Conservation (phyloP, 176 grass and related monocot genomes). For the Pontederia crassipes region DNA sequence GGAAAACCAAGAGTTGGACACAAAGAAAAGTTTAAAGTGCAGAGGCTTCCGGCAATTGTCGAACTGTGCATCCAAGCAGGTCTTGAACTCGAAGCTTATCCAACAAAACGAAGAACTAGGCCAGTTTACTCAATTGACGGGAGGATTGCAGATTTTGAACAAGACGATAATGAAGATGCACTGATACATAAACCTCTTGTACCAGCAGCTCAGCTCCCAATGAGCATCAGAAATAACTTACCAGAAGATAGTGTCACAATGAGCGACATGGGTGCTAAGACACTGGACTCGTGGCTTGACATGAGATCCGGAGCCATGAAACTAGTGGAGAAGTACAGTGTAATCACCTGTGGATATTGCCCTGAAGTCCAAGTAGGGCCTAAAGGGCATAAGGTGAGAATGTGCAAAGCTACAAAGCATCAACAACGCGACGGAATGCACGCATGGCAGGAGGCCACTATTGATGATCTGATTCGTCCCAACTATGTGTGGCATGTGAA, state of each 20-base stretch:
- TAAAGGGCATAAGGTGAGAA: constrained; percentile 64
- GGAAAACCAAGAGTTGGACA: constrained; percentile 52
- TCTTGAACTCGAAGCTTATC: constrained; percentile 38
- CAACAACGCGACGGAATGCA: constrained; percentile 52
- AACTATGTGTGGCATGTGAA: constrained; percentile 54
- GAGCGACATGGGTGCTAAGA: constrained; percentile 27
- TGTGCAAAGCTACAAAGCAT: constrained; percentile 64
- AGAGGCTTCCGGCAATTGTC: constrained; percentile 39
- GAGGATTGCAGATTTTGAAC: constrained; percentile 55
- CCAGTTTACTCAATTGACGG: constrained; percentile 63
- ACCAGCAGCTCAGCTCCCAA: background rate
- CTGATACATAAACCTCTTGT: background rate
- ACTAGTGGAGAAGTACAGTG: constrained; percentile 48
- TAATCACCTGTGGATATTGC: constrained; percentile 64
- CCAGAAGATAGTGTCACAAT: background rate
- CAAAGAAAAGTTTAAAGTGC: constrained; percentile 44
- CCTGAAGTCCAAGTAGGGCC: constrained; percentile 65
- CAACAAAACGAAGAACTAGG: constrained; percentile 41
- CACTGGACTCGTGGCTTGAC: constrained; percentile 37
- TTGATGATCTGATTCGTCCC: constrained; percentile 50
- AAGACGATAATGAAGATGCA: constrained; percentile 18
- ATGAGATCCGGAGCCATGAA: constrained; percentile 34
- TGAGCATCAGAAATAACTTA: background rate
- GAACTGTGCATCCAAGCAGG: constrained; percentile 69
- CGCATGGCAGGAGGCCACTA: constrained; percentile 56